Percentiles rank a stretch among this genome's conserved stretches.
phyloP scores from a whole-genome alignment of 2,329 filamentous ascomycete genomes.

The Fusarium hostae region DNA sequence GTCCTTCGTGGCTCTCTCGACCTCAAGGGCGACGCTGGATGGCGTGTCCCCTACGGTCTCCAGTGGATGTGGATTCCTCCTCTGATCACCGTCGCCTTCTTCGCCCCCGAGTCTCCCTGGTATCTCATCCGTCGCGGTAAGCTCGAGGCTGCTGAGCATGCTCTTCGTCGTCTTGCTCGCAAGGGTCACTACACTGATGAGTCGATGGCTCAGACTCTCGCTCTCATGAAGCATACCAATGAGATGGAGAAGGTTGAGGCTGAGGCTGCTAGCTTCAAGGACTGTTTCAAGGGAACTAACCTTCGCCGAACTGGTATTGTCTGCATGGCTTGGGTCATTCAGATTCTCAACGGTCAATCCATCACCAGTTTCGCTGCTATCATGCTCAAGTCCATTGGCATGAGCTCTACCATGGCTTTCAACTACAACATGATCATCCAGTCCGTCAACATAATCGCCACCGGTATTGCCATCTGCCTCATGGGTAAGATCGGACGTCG shows the following conservation, averaged over 20 bases:
- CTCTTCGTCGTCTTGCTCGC: conserved; percentile 53
- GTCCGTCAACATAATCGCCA: conserved; percentile 56
- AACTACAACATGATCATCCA: conserved; percentile 61
- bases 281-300: conserved; percentile 60
- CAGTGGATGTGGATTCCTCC: conserved; percentile 61
- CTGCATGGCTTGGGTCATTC: conserved; percentile 52
- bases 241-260: conserved; percentile 54
- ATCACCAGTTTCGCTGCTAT: conserved; percentile 66
- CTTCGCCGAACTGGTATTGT: conserved; percentile 51
- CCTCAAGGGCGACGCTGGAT: conserved; percentile 55
- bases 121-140: conserved; percentile 57
- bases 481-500: conserved; percentile 54
- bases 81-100: conserved; percentile 53
- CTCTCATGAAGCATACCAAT: conserved; percentile 57
- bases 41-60: conserved; percentile 59
- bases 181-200: conserved; percentile 51
- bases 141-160: conserved; percentile 52
- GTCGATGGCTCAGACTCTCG: conserved; percentile 52
- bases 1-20: conserved; percentile 54
- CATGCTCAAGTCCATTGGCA: conserved; percentile 61
- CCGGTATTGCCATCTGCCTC: conserved; percentile 52
- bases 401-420: conserved; percentile 56
- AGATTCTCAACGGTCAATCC: conserved; percentile 54
- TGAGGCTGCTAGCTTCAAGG: conserved; percentile 58
- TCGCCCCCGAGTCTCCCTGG: conserved; percentile 63